A percentile compares a stretch with the other conserved stretches of the same genome.
Evolutionary conservation across 2,329 filamentous ascomycete species (phyloP).

Genomic region (Elsinoe necatrix): DNA sequence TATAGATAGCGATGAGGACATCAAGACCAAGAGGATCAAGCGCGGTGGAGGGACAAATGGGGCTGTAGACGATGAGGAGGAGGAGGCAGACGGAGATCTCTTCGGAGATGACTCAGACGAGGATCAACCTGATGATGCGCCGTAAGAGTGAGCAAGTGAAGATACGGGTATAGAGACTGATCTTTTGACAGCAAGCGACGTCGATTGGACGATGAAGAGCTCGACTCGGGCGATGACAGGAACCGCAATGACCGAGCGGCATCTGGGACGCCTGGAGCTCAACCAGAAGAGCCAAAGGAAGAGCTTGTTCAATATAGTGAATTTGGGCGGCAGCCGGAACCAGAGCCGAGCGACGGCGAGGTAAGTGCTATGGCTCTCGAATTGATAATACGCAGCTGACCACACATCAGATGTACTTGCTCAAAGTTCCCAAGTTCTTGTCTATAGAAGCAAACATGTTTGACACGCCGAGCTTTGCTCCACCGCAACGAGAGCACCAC

Average conservation of each 20-base stretch:
- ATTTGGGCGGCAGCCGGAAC: slow-evolving; percentile 60
- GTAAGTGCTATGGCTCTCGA: slow-evolving; percentile 35
- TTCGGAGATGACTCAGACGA: slow-evolving; percentile 39
- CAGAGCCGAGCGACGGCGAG: slow-evolving; percentile 61
- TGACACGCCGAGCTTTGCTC: slow-evolving; percentile 56
- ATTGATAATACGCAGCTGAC: background rate
- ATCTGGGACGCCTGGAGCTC: slow-evolving; percentile 41
- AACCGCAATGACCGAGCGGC: slow-evolving; percentile 55
- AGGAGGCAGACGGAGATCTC: slow-evolving; percentile 38
- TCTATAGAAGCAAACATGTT: slow-evolving; percentile 61
- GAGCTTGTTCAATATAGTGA: slow-evolving; percentile 54
- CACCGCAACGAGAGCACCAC: slow-evolving; percentile 52
- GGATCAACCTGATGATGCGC: slow-evolving; percentile 18
- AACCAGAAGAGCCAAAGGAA: slow-evolving; percentile 40
- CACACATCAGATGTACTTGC: slow-evolving; percentile 52
- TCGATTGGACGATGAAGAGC: slow-evolving; percentile 53
- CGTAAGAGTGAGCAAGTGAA: slow-evolving; percentile 20
- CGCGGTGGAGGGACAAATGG: slow-evolving; percentile 17
- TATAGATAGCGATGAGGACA: slow-evolving; percentile 21
- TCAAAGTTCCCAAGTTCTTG: slow-evolving; percentile 66
- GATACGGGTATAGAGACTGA: background rate
- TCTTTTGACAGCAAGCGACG: slow-evolving; percentile 26
- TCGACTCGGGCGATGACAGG: slow-evolving; percentile 55
- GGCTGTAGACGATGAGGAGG: slow-evolving; percentile 20
- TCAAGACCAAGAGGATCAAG: slow-evolving; percentile 21